phyloP scores from a whole-genome alignment of 306 rosid species.

The Cucurbita argyrosperma region DNA sequence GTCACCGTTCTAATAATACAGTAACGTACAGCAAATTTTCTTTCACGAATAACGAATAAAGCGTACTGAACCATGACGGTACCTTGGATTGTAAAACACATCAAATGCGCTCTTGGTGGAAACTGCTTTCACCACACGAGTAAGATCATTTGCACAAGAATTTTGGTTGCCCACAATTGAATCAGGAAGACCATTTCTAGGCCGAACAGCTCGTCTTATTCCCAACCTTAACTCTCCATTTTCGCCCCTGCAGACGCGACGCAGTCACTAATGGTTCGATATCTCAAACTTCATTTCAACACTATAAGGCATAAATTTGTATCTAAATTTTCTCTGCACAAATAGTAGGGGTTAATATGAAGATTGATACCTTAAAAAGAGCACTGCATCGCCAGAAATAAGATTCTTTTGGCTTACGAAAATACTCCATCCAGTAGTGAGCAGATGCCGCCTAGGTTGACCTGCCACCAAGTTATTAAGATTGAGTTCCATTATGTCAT shows the following conservation, averaged over 20 bases:
- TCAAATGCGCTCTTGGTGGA: conserved; percentile 70
- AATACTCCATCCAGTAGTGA: conserved; percentile 94
- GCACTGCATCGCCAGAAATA: conserved; percentile 94
- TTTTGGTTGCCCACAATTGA: conserved; percentile 58
- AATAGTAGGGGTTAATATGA: background rate
- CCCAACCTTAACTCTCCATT: conserved; percentile 90
- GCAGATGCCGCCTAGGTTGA: conserved; percentile 97
- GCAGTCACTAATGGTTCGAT: conserved; percentile 3
- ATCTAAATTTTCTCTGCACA: background rate
- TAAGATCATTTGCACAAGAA: conserved; percentile 44
- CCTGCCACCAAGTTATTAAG: conserved; percentile 42
- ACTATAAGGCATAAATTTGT: background rate
- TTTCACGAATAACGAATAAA: background rate
- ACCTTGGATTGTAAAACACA: conserved; percentile 97
- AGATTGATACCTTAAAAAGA: conserved; percentile 56
- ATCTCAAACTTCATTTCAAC: background rate
- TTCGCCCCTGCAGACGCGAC: conserved; percentile 60
- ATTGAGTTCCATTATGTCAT: conserved; percentile 10
- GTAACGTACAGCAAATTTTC: background rate
- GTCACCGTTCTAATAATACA: background rate
- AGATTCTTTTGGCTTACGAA: conserved; percentile 92
- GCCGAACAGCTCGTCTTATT: conserved; percentile 79
- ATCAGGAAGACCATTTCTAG: conserved; percentile 77
- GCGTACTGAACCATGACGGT: conserved; percentile 2
- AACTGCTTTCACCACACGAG: conserved; percentile 70